Evolutionary conservation across 768 basidiomycete genomes (phyloP).

Genomic region (Mycena chlorophos): DNA sequence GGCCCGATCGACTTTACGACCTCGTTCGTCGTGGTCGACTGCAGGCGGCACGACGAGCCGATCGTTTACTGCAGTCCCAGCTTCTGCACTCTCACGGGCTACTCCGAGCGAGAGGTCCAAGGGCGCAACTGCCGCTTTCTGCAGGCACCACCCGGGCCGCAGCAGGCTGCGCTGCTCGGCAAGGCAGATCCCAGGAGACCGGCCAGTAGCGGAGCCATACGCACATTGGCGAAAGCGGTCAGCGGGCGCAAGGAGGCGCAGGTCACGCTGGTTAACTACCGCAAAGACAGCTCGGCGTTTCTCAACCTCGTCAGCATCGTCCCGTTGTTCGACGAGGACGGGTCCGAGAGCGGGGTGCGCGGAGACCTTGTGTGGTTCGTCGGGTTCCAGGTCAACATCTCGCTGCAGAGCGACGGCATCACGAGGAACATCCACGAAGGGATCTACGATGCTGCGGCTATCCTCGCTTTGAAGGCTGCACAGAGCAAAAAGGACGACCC

Average conservation of each 20-base stretch:
- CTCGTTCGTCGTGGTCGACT: slow-evolving; percentile 89
- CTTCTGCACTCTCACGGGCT: slow-evolving; percentile 79
- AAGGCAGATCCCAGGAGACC: slow-evolving; percentile 50
- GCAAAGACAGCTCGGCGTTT: slow-evolving; percentile 81
- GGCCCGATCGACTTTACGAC: slow-evolving; percentile 93
- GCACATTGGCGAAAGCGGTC: slow-evolving; percentile 63
- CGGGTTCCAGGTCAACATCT: slow-evolving; percentile 94
- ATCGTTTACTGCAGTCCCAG: slow-evolving; percentile 89
- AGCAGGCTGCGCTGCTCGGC: neutral
- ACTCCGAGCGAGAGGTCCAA: slow-evolving; percentile 71
- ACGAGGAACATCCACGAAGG: slow-evolving; percentile 78
- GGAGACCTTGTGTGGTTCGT: slow-evolving; percentile 83
- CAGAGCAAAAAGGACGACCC: no score
- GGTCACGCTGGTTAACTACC: slow-evolving; percentile 83
- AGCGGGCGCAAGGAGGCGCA: slow-evolving; percentile 85
- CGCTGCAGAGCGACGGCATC: slow-evolving; percentile 82
- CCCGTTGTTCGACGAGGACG: slow-evolving; percentile 70
- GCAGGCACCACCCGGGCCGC: slow-evolving; percentile 77
- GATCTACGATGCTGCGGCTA: slow-evolving; percentile 24
- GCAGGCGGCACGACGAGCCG: slow-evolving; percentile 75
- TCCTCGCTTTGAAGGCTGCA: neutral
- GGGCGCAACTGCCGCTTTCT: slow-evolving; percentile 91
- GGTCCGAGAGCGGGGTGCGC: slow-evolving; percentile 48
- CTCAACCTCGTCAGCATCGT: slow-evolving; percentile 92
- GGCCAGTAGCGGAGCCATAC: slow-evolving; percentile 63